A percentile compares a stretch with the other conserved stretches of the same genome.
Conservation (phyloP, 164 flowering plant species). For the Vitis vinifera region ASM3070453v1 NC_081816.1:2862501-2863000, state of each 20-base stretch:
- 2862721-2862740: not conserved
- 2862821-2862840: slow-evolving; percentile 90
- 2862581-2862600: too few relatives aligned
- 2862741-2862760: not conserved
- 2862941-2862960: slow-evolving; percentile 95
- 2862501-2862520: too few relatives aligned
- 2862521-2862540: too few relatives aligned
- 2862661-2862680: not conserved
- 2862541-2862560: too few relatives aligned
- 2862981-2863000: slow-evolving; percentile 95
- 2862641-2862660: not conserved
- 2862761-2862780: not conserved
- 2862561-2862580: too few relatives aligned
- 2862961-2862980: slow-evolving; percentile 92
- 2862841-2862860: slow-evolving; percentile 63
- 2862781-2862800: not conserved
- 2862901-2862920: slow-evolving; percentile 63
- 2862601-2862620: too few relatives aligned
- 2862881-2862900: slow-evolving; percentile 61
- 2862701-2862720: not conserved
- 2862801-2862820: not conserved
- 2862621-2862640: not conserved
- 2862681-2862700: not conserved
- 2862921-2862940: slow-evolving; percentile 87
- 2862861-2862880: slow-evolving; percentile 71